Base-by-base conservation (phyloP, 2,329 filamentous ascomycete species). In the Aureobasidium namibiae region DNA sequence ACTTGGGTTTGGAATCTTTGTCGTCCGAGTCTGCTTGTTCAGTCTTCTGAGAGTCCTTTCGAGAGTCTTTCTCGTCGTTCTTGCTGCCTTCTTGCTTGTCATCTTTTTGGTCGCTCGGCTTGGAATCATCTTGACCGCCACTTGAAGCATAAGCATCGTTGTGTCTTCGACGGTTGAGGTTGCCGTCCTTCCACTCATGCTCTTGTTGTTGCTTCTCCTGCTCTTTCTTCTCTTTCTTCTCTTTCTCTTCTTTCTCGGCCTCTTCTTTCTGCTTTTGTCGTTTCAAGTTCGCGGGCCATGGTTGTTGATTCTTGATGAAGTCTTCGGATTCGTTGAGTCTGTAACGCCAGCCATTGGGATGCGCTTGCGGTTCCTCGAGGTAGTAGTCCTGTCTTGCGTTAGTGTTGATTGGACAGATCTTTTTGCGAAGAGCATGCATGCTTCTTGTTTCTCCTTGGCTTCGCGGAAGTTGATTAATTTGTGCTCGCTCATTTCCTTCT, bases 271-370 rank as follows among this genome's bases (percentile, higher is more conserved):
- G 62, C 54, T 66, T 63, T 61, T 71, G 72, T 4, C 41, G 41
- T 64, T 74, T 68, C 9, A 75, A 34, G 63, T 82, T 82, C 0
- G 74, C 73, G 0, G 77, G 78, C 78, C 78, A 82, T 1, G 72
- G 65, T 61, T 81, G 70, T 8, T 72, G 64, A 38, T 77, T 72
- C 66, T 79, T 81, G 59, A 81, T 70, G 67, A 73, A 78, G 53
- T 78, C 72, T 60, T 82, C 78, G 0, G 76, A 76, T 10, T 72
- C 71, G 36, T 80, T 70, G 0, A 82, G 67, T 11, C 80, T 76
- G 63, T 76, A 80, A 36, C 79, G 69, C 78, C 79, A 81, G 8
- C 76, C 75, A 4, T 72, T 54, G 3, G 77, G 75, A 56, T 75
- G 73, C 33, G 76, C 72, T 18, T 76, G 71, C 0, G 77, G 76